These are phyloP conservation scores for Microdochium trichocladiopsis DNA, from an alignment of 2,329 filamentous ascomycete genomes.

Conservation along the genomic window DNA sequence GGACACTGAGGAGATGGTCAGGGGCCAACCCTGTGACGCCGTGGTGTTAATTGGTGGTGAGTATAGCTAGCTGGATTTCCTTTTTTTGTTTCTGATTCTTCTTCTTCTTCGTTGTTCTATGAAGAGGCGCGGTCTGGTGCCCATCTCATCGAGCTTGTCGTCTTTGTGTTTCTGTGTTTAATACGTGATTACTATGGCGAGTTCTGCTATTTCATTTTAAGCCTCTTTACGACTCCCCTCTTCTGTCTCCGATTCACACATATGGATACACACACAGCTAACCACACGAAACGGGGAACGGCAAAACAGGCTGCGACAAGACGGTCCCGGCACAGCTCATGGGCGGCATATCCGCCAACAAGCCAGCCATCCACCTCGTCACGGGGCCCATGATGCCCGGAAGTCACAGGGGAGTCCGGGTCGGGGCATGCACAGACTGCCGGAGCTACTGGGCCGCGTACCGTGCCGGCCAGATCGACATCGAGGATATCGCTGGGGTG, in stretches of 20 bases:
- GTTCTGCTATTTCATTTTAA: no score
- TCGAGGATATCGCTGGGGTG: slow-evolving; percentile 63
- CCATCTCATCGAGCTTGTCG: no score
- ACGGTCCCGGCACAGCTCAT: slow-evolving; percentile 68
- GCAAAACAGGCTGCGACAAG: slow-evolving; percentile 70
- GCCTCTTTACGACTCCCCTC: no score
- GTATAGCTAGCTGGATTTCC: no score
- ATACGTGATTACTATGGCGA: no score
- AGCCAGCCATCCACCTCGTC: slow-evolving; percentile 60
- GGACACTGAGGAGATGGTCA: slow-evolving; percentile 75
- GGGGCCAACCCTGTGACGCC: slow-evolving; percentile 63
- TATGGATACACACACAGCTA: no score
- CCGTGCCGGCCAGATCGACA: slow-evolving; percentile 57
- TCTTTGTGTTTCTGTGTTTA: no score
- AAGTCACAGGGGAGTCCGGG: slow-evolving; percentile 52
- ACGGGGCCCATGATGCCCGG: slow-evolving; percentile 74
- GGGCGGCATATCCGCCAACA: slow-evolving; percentile 69
- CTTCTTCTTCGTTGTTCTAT: background rate
- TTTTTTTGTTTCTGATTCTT: background rate
- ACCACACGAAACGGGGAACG: no score
- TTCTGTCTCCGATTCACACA: no score
- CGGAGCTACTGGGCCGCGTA: slow-evolving; percentile 67
- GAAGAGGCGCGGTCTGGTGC: no score
- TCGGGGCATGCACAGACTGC: slow-evolving; percentile 71
- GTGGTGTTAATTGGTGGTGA: slow-evolving; percentile 60